Evolutionary conservation across 768 basidiomycete genomes (phyloP), one percentile per base, ranked within the genome.

Genomic region (Kwoniella botswanensis): DNA sequence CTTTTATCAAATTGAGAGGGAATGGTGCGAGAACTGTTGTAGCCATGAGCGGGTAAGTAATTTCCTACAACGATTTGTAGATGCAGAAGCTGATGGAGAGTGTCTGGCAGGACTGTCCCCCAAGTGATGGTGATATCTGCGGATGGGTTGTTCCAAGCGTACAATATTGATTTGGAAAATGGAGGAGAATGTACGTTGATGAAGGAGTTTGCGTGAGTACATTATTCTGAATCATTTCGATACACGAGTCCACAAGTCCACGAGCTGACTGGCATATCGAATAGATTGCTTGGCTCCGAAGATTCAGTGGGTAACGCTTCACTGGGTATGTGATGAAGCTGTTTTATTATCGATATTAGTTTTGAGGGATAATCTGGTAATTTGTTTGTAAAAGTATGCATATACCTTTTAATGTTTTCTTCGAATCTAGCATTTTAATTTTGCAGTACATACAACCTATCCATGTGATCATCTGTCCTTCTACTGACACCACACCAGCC

Each of bases 71-170:
- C 57, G 61, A 13, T 46, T n/a, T 26, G 41, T 1, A 26, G 24
- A 17, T 67, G 52, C 22, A 41, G 13, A 22, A 58, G 22, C 42
- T 42, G 54, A 65, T 61, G 66, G 21, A n/a, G 18, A 50, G 65
- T 70, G 44, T 18, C 6, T 4, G 3, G 17, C 79, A 94, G 93
- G 18, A 94, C 93, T 7, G 92, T 93, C 85, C 95, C 96, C 0
- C 96, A 99, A 71, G 91, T 98, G 12, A 96, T 97, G 93, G 94
- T 99, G 24, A 89, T 98, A 67, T 94, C 94, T 0, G 92, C 93
- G 0, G 94, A 98, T 68, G 96, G 96, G 1, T 92, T 93, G 76
- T 96, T 97, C 82, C 98, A 99, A 80, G 89, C 91, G 17, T 98
- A 98, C 83, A 92, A 88, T 76, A 96, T 99, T 79, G 96, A 99